These are phyloP conservation scores for Cryptococcus maquisensis DNA, from an alignment of 1,284 basidiomycete genomes.

Conservation along the genomic window DNA sequence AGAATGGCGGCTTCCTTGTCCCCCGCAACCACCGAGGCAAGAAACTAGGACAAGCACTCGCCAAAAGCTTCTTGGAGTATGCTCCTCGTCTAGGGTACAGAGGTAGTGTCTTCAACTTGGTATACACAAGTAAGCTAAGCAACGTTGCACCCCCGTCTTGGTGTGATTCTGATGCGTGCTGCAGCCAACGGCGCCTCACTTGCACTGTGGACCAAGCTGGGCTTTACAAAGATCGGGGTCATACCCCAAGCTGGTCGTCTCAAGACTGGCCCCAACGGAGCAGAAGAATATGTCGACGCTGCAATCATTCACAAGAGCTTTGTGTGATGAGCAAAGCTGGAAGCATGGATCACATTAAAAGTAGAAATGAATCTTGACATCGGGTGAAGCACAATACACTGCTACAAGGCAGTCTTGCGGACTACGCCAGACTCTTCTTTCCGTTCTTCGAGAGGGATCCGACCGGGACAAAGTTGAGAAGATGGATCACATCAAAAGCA, in stretches of 20 bases:
- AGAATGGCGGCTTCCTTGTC: conserved; percentile 76
- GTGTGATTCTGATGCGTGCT: conserved; percentile 29
- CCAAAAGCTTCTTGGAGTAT: conserved; percentile 74
- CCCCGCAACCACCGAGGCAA: conserved; percentile 62
- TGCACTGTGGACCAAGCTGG: conserved; percentile 79
- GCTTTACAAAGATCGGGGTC: conserved; percentile 73
- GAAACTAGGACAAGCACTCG: conserved; percentile 70
- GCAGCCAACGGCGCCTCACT: conserved; percentile 52
- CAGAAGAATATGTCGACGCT: conserved; percentile 85
- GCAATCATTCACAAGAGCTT: conserved; percentile 81
- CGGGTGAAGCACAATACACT: background rate
- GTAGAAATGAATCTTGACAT: background rate
- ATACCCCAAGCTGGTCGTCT: conserved; percentile 82
- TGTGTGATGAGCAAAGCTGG: conserved; percentile 18
- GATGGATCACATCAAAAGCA: no score
- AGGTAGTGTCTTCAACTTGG: conserved; percentile 88
- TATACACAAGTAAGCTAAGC: conserved; percentile 65
- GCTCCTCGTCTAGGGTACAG: conserved; percentile 69
- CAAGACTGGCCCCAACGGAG: conserved; percentile 57
- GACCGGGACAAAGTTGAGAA: conserved; percentile 46
- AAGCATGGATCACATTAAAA: background rate
- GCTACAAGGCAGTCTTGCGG: conserved; percentile 12
- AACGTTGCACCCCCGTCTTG: background rate
- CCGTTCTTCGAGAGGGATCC: conserved; percentile 14
- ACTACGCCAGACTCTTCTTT: background rate